Conservation (phyloP, 2,329 filamentous ascomycete genomes). For the Neopestalotiopsis rosae region DNA sequence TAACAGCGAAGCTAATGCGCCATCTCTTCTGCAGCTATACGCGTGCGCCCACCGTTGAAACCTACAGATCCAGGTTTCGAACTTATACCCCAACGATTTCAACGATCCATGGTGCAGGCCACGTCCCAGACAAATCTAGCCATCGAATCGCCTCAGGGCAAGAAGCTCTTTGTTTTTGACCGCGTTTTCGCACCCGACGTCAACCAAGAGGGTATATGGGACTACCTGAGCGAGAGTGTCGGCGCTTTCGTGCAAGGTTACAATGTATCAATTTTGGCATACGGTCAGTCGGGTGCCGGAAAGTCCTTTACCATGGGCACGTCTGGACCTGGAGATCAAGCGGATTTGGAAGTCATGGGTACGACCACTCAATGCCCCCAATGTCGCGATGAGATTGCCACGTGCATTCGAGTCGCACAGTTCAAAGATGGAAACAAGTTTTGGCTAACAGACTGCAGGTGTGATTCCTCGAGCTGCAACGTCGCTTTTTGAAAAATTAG, state of each 20-base stretch:
- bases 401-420: not conserved
- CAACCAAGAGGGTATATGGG: conserved; percentile 89
- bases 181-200: conserved; percentile 87
- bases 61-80: conserved; percentile 90
- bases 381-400: not conserved
- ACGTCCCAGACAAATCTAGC: conserved; percentile 83
- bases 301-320: conserved; percentile 99
- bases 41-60: conserved; percentile 85
- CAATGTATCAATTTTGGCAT: conserved; percentile 96
- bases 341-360: conserved; percentile 77
- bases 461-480: conserved; percentile 93
- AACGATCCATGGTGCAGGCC: conserved; percentile 89
- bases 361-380: conserved; percentile 41
- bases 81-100: conserved; percentile 93
- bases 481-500: conserved; percentile 86
- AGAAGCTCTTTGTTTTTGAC: conserved; percentile 96
- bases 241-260: conserved; percentile 92
- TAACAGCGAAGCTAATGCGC: conserved; percentile 9
- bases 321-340: conserved; percentile 80
- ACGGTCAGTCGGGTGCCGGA: conserved; percentile 95
- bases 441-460: conserved; percentile 56
- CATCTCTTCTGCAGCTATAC: conserved; percentile 68
- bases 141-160: conserved; percentile 89
- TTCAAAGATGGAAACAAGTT: not conserved
- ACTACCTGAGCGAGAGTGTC: conserved; percentile 90